These are phyloP conservation scores for Oehlia diaphana DNA, from an alignment of 192 early-diverging fungal species.

Conservation along the genomic window DNA sequence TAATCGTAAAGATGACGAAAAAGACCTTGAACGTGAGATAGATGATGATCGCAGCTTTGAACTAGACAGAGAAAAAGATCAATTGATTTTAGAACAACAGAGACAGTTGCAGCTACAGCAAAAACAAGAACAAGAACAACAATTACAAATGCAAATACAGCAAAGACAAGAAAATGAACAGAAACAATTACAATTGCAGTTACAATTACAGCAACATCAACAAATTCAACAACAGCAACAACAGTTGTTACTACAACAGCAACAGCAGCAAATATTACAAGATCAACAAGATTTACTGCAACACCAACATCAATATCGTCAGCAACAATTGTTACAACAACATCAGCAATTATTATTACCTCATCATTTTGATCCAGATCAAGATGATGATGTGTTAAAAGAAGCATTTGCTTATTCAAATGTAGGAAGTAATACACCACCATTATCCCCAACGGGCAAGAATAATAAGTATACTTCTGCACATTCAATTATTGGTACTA, in stretches of 20 bases:
- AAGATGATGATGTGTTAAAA: slow-evolving; percentile 37
- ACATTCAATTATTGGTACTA: slow-evolving; percentile 10
- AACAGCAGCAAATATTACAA: too few relatives aligned
- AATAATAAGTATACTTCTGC: slow-evolving; percentile 19
- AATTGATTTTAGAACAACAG: background rate
- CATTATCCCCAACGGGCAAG: slow-evolving; percentile 22
- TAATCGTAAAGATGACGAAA: slow-evolving; percentile 1
- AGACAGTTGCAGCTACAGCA: too few relatives aligned
- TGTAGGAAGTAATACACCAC: slow-evolving; percentile 27
- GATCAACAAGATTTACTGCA: too few relatives aligned
- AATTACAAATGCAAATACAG: too few relatives aligned
- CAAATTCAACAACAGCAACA: background rate
- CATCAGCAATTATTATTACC: background rate
- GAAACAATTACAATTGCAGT: too few relatives aligned
- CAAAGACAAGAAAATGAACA: too few relatives aligned
- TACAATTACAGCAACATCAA: background rate
- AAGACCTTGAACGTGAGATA: background rate
- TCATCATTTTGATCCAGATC: slow-evolving; percentile 27
- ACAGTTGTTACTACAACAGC: too few relatives aligned
- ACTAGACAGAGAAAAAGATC: background rate
- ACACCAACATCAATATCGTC: too few relatives aligned
- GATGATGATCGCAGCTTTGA: background rate
- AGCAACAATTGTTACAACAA: too few relatives aligned
- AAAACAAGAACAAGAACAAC: too few relatives aligned
- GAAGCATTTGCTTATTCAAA: slow-evolving; percentile 30